Base-by-base conservation (phyloP, 2,329 filamentous ascomycete species). In the Exserohilum turcica region DNA sequence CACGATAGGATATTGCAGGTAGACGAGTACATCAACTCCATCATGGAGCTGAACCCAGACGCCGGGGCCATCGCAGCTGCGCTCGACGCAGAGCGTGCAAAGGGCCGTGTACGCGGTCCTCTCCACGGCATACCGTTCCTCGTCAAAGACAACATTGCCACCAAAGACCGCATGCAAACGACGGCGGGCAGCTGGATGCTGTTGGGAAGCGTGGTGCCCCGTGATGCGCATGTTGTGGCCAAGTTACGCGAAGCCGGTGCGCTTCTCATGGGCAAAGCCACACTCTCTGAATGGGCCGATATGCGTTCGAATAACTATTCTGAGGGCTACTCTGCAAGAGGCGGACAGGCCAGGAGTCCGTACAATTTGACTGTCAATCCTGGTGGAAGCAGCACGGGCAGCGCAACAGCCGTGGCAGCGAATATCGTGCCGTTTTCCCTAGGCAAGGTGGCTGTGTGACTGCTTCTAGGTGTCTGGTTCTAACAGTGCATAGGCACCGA, bases 121-220 rank as follows among this genome's bases (percentile, higher is more conserved):
- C 78, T 92, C 1, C 89, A 92, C 68, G 89, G 89, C 3, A 89
- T 92, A 37, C 89, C 89, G 0, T 89, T 89, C 68, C 78, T 88
- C 2, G 83, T 91, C 59, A 92, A 92, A 73, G 88, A 92, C 28
- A 73, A 71, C 38, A 72, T 73, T 27, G 71, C 69, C 1, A 85
- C 82, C 7, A 85, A 84, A 58, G 88, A 91, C 68, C 81, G 81
- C 45, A 83, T 92, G 81, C 82, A 91, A 67, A 92, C 88, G 0
- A 91, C 89, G 0, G 88, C 88, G 0, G 89, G 89, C 0, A 85
- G 81, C 64, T 86, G 79, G 81, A 85, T 85, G 15, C 79, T 92
- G 0, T 71, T 88, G 1, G 88, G 88, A 1, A 85, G 80, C 39
- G 75, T 86, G 0, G 84, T 89, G 0, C 86, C 87, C 2, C 80